Evolutionary conservation across 78 protist genomes (phyloP).

Genomic region (Planoprotostelium fungivorum): DNA sequence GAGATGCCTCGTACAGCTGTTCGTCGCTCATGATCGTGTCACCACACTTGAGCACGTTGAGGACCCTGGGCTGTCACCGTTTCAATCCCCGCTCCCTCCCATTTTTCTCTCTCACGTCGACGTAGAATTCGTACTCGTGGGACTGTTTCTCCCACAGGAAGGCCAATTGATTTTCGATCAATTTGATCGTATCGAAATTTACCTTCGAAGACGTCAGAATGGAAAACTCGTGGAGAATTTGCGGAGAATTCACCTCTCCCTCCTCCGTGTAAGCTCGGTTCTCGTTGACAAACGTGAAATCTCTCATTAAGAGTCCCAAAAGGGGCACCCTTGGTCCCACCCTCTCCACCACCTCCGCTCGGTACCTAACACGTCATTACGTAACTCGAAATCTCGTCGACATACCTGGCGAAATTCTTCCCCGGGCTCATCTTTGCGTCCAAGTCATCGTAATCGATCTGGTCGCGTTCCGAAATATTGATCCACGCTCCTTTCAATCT

Average conservation of each 20-base stretch:
- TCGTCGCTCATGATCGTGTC: neutral
- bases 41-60: neutral
- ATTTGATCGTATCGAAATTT: neutral
- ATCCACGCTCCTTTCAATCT: neutral
- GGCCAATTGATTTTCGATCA: neutral
- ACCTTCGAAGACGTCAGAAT: neutral
- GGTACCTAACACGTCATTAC: neutral
- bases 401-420: neutral
- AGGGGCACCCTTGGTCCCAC: neutral
- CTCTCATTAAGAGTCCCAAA: neutral
- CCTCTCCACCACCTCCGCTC: neutral
- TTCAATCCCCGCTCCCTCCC: neutral
- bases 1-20: neutral
- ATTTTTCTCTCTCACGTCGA: neutral
- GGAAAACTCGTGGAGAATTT: neutral
- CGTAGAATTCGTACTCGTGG: neutral
- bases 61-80: neutral
- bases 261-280: neutral
- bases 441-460: neutral
- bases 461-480: neutral
- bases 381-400: neutral
- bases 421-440: neutral
- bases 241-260: neutral
- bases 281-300: neutral
- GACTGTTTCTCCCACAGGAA: neutral